Evolutionary conservation across 1,284 basidiomycete species (phyloP).

Genomic region (Leucoagaricus sp.): DNA sequence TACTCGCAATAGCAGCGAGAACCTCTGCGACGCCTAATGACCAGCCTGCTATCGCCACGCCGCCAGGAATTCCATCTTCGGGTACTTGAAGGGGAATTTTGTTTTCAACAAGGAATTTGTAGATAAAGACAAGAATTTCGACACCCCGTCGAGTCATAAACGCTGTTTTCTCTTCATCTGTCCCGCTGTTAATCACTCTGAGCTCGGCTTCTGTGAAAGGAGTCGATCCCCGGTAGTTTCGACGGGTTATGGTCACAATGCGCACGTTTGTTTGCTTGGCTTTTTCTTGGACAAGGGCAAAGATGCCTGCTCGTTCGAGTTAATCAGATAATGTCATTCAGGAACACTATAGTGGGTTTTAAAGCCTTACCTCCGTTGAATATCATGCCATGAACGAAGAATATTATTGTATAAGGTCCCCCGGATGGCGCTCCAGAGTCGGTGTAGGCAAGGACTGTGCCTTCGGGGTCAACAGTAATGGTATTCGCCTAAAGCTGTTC

Average conservation of each 20-base stretch:
- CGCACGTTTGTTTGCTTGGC: background rate
- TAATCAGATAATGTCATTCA: no score
- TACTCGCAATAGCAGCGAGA: background rate
- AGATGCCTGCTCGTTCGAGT: no score
- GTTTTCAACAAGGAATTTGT: background rate
- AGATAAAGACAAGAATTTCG: background rate
- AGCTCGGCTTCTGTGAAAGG: background rate
- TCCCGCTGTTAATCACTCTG: background rate
- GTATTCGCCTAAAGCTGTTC: background rate
- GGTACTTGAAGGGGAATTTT: background rate
- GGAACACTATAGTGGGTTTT: no score
- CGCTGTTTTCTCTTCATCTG: background rate
- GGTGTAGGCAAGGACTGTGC: background rate
- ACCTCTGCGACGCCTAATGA: background rate
- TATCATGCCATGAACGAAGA: background rate
- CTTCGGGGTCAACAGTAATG: background rate
- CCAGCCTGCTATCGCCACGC: background rate
- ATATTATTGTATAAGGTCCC: background rate
- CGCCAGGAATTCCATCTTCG: background rate
- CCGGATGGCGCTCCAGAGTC: background rate
- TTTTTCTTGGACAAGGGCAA: background rate
- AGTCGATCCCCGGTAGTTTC: background rate
- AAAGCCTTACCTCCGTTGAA: no score
- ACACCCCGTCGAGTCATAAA: background rate
- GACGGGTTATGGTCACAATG: background rate